Percentiles rank a stretch among this genome's conserved stretches.
Evolutionary conservation across 2,329 filamentous ascomycete species (phyloP).

Genomic region (Diaporthe velutina): DNA sequence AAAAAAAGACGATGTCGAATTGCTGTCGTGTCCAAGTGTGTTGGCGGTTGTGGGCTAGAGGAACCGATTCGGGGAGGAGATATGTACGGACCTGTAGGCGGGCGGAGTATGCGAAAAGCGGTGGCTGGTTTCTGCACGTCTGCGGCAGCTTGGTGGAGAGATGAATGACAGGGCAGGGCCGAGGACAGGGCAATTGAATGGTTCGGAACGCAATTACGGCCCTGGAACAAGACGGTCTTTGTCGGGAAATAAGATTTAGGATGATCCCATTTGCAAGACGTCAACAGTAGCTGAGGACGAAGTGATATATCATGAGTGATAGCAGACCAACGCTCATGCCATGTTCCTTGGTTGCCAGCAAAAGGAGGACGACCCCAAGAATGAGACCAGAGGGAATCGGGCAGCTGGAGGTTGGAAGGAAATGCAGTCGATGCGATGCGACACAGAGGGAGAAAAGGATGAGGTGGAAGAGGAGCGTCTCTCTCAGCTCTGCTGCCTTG

Average conservation of each 20-base stretch:
- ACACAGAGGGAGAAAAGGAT: background rate
- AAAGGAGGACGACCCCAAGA: slow-evolving; percentile 3
- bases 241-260: slow-evolving; percentile 31
- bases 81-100: slow-evolving; percentile 28
- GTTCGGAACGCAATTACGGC: slow-evolving; percentile 2
- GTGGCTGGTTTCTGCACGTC: slow-evolving; percentile 35
- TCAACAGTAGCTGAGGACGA: slow-evolving; percentile 12
- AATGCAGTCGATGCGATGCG: background rate
- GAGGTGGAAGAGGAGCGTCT: slow-evolving; percentile 16
- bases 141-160: slow-evolving; percentile 27
- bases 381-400: background rate
- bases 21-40: slow-evolving; percentile 30
- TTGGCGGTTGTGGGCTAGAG: slow-evolving; percentile 27
- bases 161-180: slow-evolving; percentile 2
- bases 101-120: slow-evolving; percentile 33
- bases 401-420: background rate
- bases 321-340: slow-evolving; percentile 25
- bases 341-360: slow-evolving; percentile 18
- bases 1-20: slow-evolving; percentile 28
- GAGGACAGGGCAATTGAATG: slow-evolving; percentile 1
- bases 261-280: slow-evolving; percentile 22
- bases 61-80: slow-evolving; percentile 31
- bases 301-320: slow-evolving; percentile 31
- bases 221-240: background rate
- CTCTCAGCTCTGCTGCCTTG: background rate